Evolutionary conservation across 345 rosid genomes (phyloP), one percentile per base, ranked within the genome.

Genomic region (Pelargonium nanum): DNA sequence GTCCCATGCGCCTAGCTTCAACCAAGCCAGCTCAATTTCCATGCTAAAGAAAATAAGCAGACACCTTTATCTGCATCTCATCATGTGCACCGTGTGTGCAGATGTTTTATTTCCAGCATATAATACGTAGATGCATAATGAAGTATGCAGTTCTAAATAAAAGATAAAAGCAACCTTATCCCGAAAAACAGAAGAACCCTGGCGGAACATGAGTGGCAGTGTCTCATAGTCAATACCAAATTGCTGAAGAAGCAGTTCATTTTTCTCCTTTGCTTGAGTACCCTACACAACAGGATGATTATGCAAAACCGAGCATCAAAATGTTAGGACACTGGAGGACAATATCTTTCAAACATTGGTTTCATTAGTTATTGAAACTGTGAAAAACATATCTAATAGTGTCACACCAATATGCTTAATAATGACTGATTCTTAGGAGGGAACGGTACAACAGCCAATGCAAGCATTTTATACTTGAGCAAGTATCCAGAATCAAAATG

Each of bases 241-340:
- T 56, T 80, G 76, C 62, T 63, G 72, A 21, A 80, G 67, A 55
- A 93, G 87, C 52, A 93, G 66, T 68, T 78, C 81, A n/a, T 85
- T 80, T 68, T 89, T 92, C 57, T 89, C 91, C 54, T 55, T 78
- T 63, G 93, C 62, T 74, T 83, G 94, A n/a, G 96, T 93, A 48
- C 94, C 96, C 96, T 89, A 80, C 23, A 71, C 32, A 10, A 25
- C 21, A 63, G 26, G 24, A 30, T 1, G 0, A 55, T 55, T 1
- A 21, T 15, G 15, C 61, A 56, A 50, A 44, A 51, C 4, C 21
- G 48, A 32, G 28, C n/a, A 13, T 50, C 5, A 25, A 51, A 4
- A 61, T 22, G 16, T 10, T 61, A 10, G 4, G 2, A 24, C 19
- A 12, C 28, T 9, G 21, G 26, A 12, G 25, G 20, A 62, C 21